Base-by-base conservation (phyloP, 2,329 filamentous ascomycete species). In the Hypoxylon sp. region DNA sequence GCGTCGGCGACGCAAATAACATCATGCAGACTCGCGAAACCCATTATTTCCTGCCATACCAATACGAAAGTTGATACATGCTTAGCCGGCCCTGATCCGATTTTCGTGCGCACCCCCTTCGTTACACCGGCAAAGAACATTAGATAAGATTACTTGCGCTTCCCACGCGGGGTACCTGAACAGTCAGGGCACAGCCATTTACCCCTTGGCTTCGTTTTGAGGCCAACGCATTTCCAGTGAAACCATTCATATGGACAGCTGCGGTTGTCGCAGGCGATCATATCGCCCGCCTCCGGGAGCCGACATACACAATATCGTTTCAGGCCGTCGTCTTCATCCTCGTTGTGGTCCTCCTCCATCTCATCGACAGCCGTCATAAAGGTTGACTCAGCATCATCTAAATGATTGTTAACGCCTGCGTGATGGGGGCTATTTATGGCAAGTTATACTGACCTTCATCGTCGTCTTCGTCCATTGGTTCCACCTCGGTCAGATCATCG, bases 121-220 rank as follows among this genome's bases (percentile, higher is more conserved):
- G 13, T 35, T 50, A 57, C 9, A 12, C 43, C 20, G 23, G 31
- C 27, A 9, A n/a, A n/a, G n/a, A n/a, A n/a, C n/a, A n/a, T n/a
- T n/a, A n/a, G n/a, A n/a, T n/a, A n/a, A n/a, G n/a, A 16, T 16
- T 31, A 51, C 13, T 46, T 54, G 7, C 40, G 40, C 25, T 41
- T 54, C 21, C 25, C 20, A 8, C 45, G 41, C 15, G 43, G 21
- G 7, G 48, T 7, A 20, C n/a, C 34, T 16, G 27, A 9, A 31
- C 60, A 62, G 12, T 46, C 30, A 7, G 58, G 53, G 27, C 57
- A 59, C 9, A 62, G 13, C 58, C 58, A 62, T 23, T 43, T 48
- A 7, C 52, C 52, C 27, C 23, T 37, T 1, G 57, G 60, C 20
- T 51, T 53, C 7, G 40, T 38, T 20, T 37, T 47, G 5, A 62